These are phyloP conservation scores for Stipa capillata DNA, from an alignment of 176 grass and related monocot genomes.

Conservation along the genomic window DNA sequence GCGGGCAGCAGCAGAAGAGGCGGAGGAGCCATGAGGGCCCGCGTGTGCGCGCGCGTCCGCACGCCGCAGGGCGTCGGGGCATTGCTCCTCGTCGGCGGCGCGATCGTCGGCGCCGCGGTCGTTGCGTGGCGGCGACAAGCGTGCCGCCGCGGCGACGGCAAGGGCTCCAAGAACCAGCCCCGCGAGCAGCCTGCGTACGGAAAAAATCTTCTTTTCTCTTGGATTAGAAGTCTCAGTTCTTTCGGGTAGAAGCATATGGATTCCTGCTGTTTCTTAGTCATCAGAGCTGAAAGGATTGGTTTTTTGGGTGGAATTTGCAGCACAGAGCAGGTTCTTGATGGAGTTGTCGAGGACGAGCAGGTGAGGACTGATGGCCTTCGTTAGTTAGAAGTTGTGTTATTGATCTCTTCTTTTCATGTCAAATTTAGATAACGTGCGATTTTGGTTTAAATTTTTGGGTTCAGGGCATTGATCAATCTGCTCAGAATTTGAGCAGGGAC, in stretches of 20 bases:
- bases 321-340: not conserved
- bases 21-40: constrained; percentile 19
- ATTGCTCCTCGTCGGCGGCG: constrained; percentile 30
- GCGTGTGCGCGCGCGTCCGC: constrained; percentile 12
- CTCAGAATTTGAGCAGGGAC: not conserved
- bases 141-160: not conserved
- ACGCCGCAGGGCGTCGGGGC: constrained; percentile 31
- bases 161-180: not conserved
- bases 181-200: not conserved
- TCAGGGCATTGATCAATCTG: not conserved
- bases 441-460: not conserved
- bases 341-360: constrained; percentile 21
- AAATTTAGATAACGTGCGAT: not conserved
- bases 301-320: constrained; percentile 6
- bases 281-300: not conserved
- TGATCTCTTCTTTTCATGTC: not conserved
- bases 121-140: constrained; percentile 17
- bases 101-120: constrained; percentile 31
- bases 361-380: not conserved
- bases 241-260: not conserved
- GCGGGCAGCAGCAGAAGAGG: not conserved
- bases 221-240: not conserved
- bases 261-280: not conserved
- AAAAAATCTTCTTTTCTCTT: not conserved
- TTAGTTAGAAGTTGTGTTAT: not conserved